Evolutionary conservation across 2,329 filamentous ascomycete genomes (phyloP).

Genomic region (Aspergillus versicolor): DNA sequence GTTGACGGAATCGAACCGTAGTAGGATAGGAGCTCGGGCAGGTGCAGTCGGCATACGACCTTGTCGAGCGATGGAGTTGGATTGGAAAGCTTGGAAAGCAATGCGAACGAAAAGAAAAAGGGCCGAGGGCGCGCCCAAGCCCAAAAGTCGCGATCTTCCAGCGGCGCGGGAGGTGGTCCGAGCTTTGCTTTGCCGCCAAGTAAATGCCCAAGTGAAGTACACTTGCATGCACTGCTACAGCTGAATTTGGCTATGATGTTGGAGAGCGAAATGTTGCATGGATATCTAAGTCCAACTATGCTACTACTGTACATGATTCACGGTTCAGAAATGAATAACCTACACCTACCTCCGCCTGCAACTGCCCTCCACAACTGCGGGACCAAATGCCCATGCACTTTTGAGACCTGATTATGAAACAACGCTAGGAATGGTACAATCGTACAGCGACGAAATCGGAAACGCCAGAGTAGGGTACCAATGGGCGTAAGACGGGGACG

Average conservation of each 20-base stretch:
- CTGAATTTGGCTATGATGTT: no score
- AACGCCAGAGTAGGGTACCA: neutral
- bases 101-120: conserved; percentile 17
- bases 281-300: conserved; percentile 7
- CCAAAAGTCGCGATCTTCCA: conserved; percentile 39
- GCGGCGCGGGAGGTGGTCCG: conserved; percentile 30
- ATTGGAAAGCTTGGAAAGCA: conserved; percentile 2
- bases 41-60: neutral
- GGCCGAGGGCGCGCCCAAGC: conserved; percentile 25
- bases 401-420: conserved; percentile 3
- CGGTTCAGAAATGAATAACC: neutral
- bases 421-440: conserved; percentile 7
- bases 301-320: conserved; percentile 21
- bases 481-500: neutral
- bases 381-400: neutral
- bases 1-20: conserved; percentile 6
- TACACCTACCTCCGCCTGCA: neutral
- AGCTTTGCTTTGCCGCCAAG: conserved; percentile 33
- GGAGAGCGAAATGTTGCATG: neutral
- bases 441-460: neutral
- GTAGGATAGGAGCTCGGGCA: neutral
- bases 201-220: neutral
- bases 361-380: neutral
- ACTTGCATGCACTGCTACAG: neutral
- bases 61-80: neutral